Conservation (phyloP, 2,329 filamentous ascomycete species). For the Simplicillium aogashimaense region DNA sequence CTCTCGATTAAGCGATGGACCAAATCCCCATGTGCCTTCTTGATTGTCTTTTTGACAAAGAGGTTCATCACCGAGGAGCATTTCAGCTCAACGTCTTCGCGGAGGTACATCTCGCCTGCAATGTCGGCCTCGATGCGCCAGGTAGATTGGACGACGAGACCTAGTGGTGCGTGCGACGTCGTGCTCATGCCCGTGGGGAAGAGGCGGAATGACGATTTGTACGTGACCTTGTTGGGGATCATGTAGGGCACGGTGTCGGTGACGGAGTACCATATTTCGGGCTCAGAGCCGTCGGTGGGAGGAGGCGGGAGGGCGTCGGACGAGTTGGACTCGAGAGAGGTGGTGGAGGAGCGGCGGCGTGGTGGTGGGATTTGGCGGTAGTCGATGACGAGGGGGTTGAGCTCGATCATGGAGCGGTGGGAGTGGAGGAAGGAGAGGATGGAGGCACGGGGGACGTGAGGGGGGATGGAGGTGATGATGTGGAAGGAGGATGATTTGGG, state of each 20-base stretch:
- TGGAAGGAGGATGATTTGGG: constrained; percentile 65
- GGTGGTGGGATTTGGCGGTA: constrained; percentile 61
- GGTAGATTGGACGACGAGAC: constrained; percentile 67
- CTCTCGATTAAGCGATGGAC: constrained; percentile 49
- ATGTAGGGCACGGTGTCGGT: constrained; percentile 68
- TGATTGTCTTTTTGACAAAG: constrained; percentile 77
- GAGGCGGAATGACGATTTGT: constrained; percentile 74
- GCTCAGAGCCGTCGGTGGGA: constrained; percentile 59
- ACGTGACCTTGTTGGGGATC: constrained; percentile 58
- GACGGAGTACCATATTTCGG: constrained; percentile 68
- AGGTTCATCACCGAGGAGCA: constrained; percentile 67
- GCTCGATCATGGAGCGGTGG: constrained; percentile 75
- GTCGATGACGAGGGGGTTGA: constrained; percentile 74
- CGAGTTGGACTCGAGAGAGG: constrained; percentile 63
- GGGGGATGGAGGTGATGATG: constrained; percentile 67
- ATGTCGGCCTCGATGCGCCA: constrained; percentile 68
- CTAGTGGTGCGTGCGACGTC: constrained; percentile 74
- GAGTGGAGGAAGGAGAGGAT: constrained; percentile 68
- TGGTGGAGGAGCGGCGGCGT: background rate
- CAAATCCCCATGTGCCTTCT: constrained; percentile 61
- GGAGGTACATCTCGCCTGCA: constrained; percentile 69
- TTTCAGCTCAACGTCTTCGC: constrained; percentile 74
- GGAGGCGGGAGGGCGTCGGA: constrained; percentile 57
- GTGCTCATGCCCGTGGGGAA: constrained; percentile 65
- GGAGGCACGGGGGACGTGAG: constrained; percentile 55